Conservation (phyloP, 2,329 filamentous ascomycete genomes). For the Aspergillus viridinutans region DNA sequence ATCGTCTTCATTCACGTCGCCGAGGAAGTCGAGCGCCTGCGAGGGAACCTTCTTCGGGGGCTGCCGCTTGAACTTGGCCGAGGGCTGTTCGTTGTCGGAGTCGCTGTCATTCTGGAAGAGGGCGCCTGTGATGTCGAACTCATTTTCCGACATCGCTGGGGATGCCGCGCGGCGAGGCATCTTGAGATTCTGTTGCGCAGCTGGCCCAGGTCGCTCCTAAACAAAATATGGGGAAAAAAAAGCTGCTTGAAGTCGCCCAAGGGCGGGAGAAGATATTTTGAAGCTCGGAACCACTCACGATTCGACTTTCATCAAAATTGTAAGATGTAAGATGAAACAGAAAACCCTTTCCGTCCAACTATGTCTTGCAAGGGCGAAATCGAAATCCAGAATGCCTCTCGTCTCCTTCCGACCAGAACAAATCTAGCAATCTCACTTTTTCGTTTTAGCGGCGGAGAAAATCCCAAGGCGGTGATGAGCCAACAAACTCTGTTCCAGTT, state of each 20-base stretch:
- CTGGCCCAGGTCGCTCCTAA: background rate
- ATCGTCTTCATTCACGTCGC: conserved; percentile 55
- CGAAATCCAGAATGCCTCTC: too few relatives aligned
- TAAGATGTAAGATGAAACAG: background rate
- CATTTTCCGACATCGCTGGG: conserved; percentile 80
- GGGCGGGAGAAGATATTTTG: background rate
- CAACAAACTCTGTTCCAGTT: conserved; percentile 11
- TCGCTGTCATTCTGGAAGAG: conserved; percentile 61
- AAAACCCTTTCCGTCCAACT: background rate
- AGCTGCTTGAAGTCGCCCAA: background rate
- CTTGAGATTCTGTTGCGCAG: conserved; percentile 14
- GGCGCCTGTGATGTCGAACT: conserved; percentile 81
- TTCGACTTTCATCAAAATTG: background rate
- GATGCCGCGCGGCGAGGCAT: conserved; percentile 75
- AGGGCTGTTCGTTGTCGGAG: conserved; percentile 39
- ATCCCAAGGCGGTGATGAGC: conserved; percentile 30
- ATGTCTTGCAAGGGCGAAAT: too few relatives aligned
- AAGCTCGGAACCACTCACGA: background rate
- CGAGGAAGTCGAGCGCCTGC: conserved; percentile 52
- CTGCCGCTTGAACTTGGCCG: conserved; percentile 50
- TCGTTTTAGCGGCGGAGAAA: conserved; percentile 11
- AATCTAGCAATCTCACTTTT: background rate
- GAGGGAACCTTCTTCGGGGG: conserved; percentile 28
- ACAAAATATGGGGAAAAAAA: background rate
- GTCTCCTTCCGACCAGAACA: background rate